Percentiles rank a stretch among this genome's conserved stretches.
Evolutionary conservation across 202 grass and related monocot genomes (phyloP).

Genomic region (Zizania palustris): DNA sequence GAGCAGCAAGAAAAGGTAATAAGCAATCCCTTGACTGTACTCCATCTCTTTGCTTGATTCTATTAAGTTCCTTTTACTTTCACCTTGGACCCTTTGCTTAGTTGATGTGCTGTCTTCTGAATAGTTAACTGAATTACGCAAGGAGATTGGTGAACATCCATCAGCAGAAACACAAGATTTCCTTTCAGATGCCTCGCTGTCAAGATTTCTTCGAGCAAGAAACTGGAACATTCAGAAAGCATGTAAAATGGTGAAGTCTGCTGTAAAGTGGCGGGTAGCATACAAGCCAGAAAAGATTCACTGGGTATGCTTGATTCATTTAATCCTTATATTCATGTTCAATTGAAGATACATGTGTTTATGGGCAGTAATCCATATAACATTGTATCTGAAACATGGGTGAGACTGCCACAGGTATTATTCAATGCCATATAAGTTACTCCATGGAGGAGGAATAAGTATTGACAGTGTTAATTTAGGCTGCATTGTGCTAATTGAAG

Average conservation of each 20-base stretch:
- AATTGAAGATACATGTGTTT: conserved; percentile 13
- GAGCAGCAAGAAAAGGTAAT: conserved; percentile 65
- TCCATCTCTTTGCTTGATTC: background rate
- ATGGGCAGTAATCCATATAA: background rate
- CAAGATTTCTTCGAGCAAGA: conserved; percentile 66
- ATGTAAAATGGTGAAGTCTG: conserved; percentile 72
- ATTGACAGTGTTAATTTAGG: background rate
- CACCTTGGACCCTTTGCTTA: background rate
- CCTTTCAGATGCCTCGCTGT: conserved; percentile 57
- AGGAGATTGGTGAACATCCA: conserved; percentile 44
- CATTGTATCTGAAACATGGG: background rate
- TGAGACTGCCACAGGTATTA: background rate
- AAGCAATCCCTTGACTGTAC: background rate
- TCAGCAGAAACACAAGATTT: conserved; percentile 49
- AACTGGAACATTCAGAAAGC: conserved; percentile 73
- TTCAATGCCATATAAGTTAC: background rate
- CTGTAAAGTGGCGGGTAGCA: conserved; percentile 68
- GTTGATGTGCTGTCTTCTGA: conserved; percentile 11
- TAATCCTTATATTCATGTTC: background rate
- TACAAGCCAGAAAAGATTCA: conserved; percentile 64
- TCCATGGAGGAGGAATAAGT: background rate
- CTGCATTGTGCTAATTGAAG: background rate
- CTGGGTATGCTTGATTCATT: conserved; percentile 52
- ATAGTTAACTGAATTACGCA: conserved; percentile 72
- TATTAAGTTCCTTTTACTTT: background rate